Evolutionary conservation across 139 green algal genomes (phyloP).

Genomic region (Micromonas pusilla): DNA sequence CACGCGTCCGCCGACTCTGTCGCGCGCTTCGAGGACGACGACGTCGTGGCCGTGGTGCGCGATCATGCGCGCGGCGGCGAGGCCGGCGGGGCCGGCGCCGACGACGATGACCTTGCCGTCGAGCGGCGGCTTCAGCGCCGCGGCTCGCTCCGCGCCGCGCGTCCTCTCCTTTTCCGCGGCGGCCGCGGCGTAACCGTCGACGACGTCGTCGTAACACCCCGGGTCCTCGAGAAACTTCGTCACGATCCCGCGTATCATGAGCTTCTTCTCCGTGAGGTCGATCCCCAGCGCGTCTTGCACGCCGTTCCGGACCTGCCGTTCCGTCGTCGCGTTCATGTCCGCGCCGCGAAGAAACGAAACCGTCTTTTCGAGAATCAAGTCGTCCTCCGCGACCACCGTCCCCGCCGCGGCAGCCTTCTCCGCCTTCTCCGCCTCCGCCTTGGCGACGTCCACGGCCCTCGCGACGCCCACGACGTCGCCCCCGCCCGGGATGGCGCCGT

Average conservation of each 20-base stretch:
- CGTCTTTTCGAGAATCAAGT: neutral
- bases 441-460: neutral
- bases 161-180: neutral
- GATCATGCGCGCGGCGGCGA: slow-evolving; percentile 63
- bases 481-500: neutral
- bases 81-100: slow-evolving; percentile 67
- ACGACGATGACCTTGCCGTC: slow-evolving; percentile 33
- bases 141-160: neutral
- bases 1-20: slow-evolving; percentile 71
- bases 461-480: neutral
- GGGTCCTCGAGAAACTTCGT: slow-evolving; percentile 12
- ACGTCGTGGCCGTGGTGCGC: slow-evolving; percentile 49
- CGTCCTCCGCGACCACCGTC: neutral
- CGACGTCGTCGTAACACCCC: neutral
- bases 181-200: neutral
- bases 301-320: slow-evolving; percentile 3
- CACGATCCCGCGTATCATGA: slow-evolving; percentile 1
- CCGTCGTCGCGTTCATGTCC: slow-evolving; percentile 14
- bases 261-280: slow-evolving; percentile 9
- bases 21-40: slow-evolving; percentile 72
- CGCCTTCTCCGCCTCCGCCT: neutral
- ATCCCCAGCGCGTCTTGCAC: neutral
- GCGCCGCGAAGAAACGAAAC: neutral
- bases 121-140: neutral
- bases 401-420: neutral